Conservation (phyloP, 371 early-diverging fungal genomes). For the Syncephalastrum monosporum region DNA sequence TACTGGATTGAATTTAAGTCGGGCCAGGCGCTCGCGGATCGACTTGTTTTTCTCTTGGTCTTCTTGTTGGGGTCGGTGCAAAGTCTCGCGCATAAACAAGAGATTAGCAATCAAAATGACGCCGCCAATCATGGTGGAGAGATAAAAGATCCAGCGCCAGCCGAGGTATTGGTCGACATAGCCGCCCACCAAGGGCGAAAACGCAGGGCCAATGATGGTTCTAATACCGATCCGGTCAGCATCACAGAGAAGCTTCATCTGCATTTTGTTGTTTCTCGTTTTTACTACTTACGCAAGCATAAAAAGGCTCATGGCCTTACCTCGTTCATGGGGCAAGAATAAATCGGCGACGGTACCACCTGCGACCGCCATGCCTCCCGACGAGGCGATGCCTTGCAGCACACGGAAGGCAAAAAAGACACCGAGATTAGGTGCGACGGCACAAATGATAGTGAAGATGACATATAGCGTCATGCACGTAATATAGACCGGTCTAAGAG, state of each 20-base stretch:
- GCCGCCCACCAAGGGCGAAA: conserved; percentile 55
- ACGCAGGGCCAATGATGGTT: conserved; percentile 48
- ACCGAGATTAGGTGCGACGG: conserved; percentile 23
- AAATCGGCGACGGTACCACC: conserved; percentile 39
- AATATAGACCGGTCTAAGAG: conserved; percentile 21
- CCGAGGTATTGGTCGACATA: conserved; percentile 45
- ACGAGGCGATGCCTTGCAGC: conserved; percentile 25
- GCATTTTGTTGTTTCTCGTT: not conserved
- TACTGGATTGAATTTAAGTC: conserved; percentile 35
- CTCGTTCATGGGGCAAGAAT: conserved; percentile 30
- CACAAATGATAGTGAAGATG: conserved; percentile 25
- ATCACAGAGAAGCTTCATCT: too few species aligned
- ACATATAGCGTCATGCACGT: conserved; percentile 14
- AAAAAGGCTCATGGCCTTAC: conserved; percentile 34
- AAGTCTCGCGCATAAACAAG: conserved; percentile 52
- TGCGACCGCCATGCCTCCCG: conserved; percentile 22
- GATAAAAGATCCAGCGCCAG: conserved; percentile 59
- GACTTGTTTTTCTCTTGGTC: not conserved
- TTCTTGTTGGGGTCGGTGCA: conserved; percentile 12
- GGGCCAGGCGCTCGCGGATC: conserved; percentile 1
- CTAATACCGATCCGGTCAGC: conserved; percentile 12
- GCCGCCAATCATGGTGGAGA: conserved; percentile 49
- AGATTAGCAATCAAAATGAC: conserved; percentile 29
- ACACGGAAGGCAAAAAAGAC: conserved; percentile 34
- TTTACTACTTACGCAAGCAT: conserved; percentile 23